Conservation (phyloP, 805 yeast genomes). For the Wickerhamomyces chambardii region DNA sequence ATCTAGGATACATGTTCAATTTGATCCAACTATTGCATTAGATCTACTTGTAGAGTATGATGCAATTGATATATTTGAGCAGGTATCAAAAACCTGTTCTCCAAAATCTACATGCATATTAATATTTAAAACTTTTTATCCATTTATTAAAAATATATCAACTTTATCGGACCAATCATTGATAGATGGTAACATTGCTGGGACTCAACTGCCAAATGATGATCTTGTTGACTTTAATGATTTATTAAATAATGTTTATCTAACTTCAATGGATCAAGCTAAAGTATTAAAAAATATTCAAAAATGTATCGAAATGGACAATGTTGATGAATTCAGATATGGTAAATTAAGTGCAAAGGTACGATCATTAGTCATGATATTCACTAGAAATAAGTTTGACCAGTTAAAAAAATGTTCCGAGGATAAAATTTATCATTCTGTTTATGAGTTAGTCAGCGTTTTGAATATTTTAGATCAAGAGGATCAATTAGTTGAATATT, state of each 20-base stretch:
- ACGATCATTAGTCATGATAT: conserved; percentile 5
- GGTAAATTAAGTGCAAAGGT: conserved; percentile 3
- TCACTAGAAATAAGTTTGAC: conserved; percentile 11
- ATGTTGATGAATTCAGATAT: conserved; percentile 10
- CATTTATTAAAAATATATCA: conserved; percentile 7
- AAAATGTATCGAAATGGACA: conserved; percentile 12
- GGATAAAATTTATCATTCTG: conserved; percentile 13
- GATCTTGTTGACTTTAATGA: conserved; percentile 8
- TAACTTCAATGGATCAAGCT: conserved; percentile 9
- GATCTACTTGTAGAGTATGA: conserved; percentile 12
- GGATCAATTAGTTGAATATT: conserved; percentile 28
- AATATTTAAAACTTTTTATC: conserved; percentile 4
- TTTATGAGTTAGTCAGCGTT: conserved; percentile 13
- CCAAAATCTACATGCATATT: conserved; percentile 10
- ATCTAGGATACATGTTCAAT: conserved; percentile 4
- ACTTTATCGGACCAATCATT: not conserved
- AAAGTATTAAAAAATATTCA: conserved; percentile 9
- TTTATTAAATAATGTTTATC: not conserved
- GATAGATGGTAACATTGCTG: not conserved
- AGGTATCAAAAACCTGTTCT: conserved; percentile 8
- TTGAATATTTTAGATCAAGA: conserved; percentile 23
- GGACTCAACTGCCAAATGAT: not conserved
- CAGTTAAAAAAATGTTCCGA: conserved; percentile 10
- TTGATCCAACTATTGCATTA: conserved; percentile 6
- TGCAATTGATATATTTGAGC: conserved; percentile 6